Evolutionary conservation across 306 rosid species (phyloP).

Genomic region (Oxytropis ochrocephala): DNA sequence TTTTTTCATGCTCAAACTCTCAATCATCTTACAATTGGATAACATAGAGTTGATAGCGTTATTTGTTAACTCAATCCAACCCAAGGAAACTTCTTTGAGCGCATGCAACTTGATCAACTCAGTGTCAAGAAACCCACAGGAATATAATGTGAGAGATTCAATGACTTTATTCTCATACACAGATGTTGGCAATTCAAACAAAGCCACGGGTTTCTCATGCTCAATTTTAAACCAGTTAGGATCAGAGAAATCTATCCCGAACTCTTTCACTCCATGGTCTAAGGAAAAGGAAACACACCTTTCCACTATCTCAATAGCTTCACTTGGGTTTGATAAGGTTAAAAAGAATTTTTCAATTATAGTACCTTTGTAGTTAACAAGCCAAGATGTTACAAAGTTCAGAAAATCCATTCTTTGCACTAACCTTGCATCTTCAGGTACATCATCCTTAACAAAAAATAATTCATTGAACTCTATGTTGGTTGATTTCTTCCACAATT

Average conservation of each 20-base stretch:
- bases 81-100: no score
- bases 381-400: background rate
- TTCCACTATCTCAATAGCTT: no score
- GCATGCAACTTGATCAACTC: background rate
- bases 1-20: no score
- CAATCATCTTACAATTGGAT: no score
- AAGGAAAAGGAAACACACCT: no score
- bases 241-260: constrained; percentile 18
- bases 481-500: background rate
- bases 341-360: background rate
- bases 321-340: background rate
- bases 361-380: background rate
- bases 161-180: background rate
- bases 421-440: no score
- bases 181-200: background rate
- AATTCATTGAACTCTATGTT: constrained; percentile 8
- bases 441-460: background rate
- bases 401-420: background rate
- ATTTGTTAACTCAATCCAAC: no score
- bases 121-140: background rate
- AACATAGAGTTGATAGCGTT: no score
- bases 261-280: no score
- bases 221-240: background rate
- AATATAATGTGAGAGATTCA: background rate
- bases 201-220: background rate